A percentile compares a stretch with the other conserved stretches of the same genome.
Evolutionary conservation across 768 basidiomycete genomes (phyloP).

Genomic region (Boletus sensibilis): DNA sequence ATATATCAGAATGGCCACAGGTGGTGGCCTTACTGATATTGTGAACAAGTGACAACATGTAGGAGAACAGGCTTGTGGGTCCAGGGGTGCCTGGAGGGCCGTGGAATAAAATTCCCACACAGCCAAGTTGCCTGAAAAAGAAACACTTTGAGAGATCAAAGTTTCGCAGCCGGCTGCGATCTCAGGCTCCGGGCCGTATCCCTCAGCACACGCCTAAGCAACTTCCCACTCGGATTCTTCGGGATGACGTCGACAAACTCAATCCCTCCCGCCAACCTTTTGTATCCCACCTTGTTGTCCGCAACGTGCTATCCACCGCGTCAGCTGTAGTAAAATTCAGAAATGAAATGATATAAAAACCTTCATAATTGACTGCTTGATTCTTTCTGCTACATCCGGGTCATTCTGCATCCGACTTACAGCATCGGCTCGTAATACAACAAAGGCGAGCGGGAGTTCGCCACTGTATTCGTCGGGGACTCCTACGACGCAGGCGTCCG

Average conservation of each 20-base stretch:
- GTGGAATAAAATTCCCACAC: too few species aligned
- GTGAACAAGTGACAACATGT: too few species aligned
- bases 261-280: slow-evolving; percentile 59
- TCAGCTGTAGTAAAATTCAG: neutral
- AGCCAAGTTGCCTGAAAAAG: too few species aligned
- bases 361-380: slow-evolving; percentile 50
- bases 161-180: slow-evolving; percentile 21
- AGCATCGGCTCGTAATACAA: slow-evolving; percentile 49
- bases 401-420: slow-evolving; percentile 35
- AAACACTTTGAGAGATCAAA: too few species aligned
- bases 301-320: slow-evolving; percentile 48
- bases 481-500: slow-evolving; percentile 63
- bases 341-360: slow-evolving; percentile 33
- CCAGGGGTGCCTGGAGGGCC: too few species aligned
- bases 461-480: slow-evolving; percentile 73
- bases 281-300: slow-evolving; percentile 58
- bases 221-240: slow-evolving; percentile 72
- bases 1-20: too few species aligned
- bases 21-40: too few species aligned
- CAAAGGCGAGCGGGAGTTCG: slow-evolving; percentile 70
- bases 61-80: too few species aligned
- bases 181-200: slow-evolving; percentile 42
- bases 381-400: slow-evolving; percentile 33
- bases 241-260: slow-evolving; percentile 62
- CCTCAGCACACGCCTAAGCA: slow-evolving; percentile 54